Evolutionary conservation across 164 flowering plant species (phyloP).

Genomic region (Tinospora cordifolia): DNA sequence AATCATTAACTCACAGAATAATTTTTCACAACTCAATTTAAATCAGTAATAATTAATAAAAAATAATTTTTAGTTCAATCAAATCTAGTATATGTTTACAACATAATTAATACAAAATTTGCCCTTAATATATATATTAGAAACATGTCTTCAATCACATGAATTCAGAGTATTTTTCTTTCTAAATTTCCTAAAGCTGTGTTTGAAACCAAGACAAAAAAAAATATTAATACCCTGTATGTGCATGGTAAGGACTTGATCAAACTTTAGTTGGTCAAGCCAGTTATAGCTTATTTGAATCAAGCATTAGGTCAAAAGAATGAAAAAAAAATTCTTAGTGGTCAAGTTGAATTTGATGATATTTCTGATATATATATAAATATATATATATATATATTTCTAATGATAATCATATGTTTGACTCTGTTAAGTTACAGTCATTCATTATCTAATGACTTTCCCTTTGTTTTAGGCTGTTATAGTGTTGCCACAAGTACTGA

Average conservation of each 20-base stretch:
- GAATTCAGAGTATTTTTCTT: background rate
- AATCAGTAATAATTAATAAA: too few relatives aligned
- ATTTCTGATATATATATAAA: too few relatives aligned
- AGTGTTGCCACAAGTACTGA: background rate
- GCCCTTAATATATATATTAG: too few relatives aligned
- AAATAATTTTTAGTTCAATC: too few relatives aligned
- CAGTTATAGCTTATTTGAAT: background rate
- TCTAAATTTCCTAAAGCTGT: background rate
- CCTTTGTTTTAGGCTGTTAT: background rate
- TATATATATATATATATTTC: too few relatives aligned
- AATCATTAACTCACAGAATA: too few relatives aligned
- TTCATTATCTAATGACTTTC: background rate
- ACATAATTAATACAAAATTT: too few relatives aligned
- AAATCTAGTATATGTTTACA: too few relatives aligned
- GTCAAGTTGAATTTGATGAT: background rate
- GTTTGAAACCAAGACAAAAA: background rate
- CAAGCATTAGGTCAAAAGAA: background rate
- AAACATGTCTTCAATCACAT: background rate
- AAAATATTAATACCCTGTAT: background rate
- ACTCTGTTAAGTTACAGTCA: background rate
- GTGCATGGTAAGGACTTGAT: background rate
- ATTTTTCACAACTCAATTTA: too few relatives aligned
- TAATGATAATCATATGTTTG: background rate
- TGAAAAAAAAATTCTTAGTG: background rate
- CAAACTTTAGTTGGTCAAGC: background rate